Percentiles rank a stretch among this genome's conserved stretches.
phyloP scores from a whole-genome alignment of 2,329 filamentous ascomycete species.

The Ambrosiella cleistominuta region DNA sequence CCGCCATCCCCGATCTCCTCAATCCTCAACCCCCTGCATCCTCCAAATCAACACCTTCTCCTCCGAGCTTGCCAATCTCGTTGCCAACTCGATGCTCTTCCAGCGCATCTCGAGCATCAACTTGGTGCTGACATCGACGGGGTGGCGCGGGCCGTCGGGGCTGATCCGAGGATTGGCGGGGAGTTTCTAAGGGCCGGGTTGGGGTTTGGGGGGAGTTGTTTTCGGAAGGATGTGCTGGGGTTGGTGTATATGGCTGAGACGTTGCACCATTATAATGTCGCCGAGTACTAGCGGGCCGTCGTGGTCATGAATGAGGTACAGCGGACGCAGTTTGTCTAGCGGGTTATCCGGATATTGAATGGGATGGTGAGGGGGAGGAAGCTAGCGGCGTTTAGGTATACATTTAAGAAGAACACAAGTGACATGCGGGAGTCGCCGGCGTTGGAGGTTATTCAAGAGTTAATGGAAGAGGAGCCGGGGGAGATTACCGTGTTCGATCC shows the following conservation, averaged over 20 bases:
- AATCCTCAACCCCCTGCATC: slow-evolving; percentile 47
- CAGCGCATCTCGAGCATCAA: slow-evolving; percentile 72
- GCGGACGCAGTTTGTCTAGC: slow-evolving; percentile 47
- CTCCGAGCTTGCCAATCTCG: slow-evolving; percentile 62
- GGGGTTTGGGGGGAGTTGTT: slow-evolving; percentile 66
- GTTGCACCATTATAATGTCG: slow-evolving; percentile 52
- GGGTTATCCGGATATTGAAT: slow-evolving; percentile 49
- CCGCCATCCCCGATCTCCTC: slow-evolving; percentile 53
- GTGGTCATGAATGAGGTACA: slow-evolving; percentile 64
- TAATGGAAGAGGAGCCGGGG: slow-evolving; percentile 45
- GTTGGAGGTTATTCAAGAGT: slow-evolving; percentile 46
- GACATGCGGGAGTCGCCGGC: slow-evolving; percentile 58
- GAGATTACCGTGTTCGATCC: slow-evolving; percentile 56
- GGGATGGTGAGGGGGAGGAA: slow-evolving; percentile 54
- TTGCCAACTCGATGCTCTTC: slow-evolving; percentile 63
- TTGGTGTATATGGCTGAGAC: slow-evolving; percentile 57
- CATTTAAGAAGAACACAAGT: slow-evolving; percentile 65
- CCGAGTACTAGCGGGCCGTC: slow-evolving; percentile 57
- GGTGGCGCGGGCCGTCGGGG: slow-evolving; percentile 47
- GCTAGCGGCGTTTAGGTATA: slow-evolving; percentile 54
- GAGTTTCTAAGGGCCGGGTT: slow-evolving; percentile 59
- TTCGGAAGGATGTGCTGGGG: slow-evolving; percentile 63
- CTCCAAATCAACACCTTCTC: slow-evolving; percentile 60
- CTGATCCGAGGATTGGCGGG: slow-evolving; percentile 53
- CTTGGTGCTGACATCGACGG: slow-evolving; percentile 59